Base-by-base conservation (phyloP, 768 basidiomycete genomes). In the Boletellus sp. region DNA sequence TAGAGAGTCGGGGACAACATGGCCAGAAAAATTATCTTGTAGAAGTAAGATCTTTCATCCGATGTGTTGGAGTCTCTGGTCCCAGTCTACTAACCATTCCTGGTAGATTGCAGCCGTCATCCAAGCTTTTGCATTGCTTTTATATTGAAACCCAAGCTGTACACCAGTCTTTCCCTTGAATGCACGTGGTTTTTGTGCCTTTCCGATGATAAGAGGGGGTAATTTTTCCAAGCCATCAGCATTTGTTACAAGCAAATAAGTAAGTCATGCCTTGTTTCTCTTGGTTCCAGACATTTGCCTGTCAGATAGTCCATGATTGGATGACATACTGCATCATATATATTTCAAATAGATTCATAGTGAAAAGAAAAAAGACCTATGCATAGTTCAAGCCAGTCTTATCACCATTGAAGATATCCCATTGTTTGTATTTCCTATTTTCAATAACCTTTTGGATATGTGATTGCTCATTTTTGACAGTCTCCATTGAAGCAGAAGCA, bases 331-430 rank as follows among this genome's bases (percentile, higher is more conserved):
- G 16, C 36, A 22, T 19, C 17, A 32, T 23, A n/a, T n/a, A n/a
- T n/a, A n/a, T n/a, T 43, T 34, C 32, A 42, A 34, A 34, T 44
- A 22, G 39, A 31, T 22, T 16, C 8, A 20, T 42, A 45, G 31
- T 24, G 22, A 20, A 48, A 5, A 15, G 12, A 34, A 34, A 32
- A 47, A 52, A 59, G 10, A 52, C 61, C 3, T 47, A 71, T 60
- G 41, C 67, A 63, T 65, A 72, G 48, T 70, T 72, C 7, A 70
- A 55, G 0, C 66, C 61, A 2, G 67, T 67, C 47, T 73, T 64
- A 49, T 74, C 72, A 52, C 65, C 61, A 50, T 74, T 74, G 35
- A 67, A 74, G 16, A 70, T 20, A 48, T 74, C 67, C 13, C 50
- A 38, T 6, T 51, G 44, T 34, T 48, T 16, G 49, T 70, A 73